A percentile compares a stretch with the other conserved stretches of the same genome.
Conservation (phyloP, 2,329 filamentous ascomycete genomes). For the Clathrospora elynae region DNA sequence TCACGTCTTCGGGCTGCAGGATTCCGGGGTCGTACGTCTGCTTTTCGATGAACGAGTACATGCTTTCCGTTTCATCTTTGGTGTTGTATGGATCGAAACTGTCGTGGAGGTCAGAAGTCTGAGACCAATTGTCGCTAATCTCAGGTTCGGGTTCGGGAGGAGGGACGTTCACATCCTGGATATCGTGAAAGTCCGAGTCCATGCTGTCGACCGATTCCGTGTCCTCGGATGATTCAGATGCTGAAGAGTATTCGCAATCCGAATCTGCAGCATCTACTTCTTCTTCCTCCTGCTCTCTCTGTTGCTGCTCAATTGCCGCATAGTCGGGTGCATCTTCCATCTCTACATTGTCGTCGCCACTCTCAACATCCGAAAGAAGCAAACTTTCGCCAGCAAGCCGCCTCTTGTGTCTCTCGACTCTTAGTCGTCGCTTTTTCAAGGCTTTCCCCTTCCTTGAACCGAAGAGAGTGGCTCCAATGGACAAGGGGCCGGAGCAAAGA, state of each 20-base stretch:
- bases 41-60: constrained; percentile 13
- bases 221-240: background rate
- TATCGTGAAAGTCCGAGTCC: constrained; percentile 2
- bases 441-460: constrained; percentile 11
- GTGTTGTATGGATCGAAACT: background rate
- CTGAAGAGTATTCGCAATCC: background rate
- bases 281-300: constrained; percentile 1
- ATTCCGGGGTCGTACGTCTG: constrained; percentile 21
- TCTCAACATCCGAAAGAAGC: background rate
- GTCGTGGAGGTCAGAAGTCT: constrained; percentile 7
- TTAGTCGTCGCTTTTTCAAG: constrained; percentile 8
- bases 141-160: constrained; percentile 3
- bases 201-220: background rate
- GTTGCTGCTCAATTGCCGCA: background rate
- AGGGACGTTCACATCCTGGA: constrained; percentile 8
- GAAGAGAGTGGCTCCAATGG: constrained; percentile 3
- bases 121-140: constrained; percentile 5
- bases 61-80: background rate
- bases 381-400: constrained; percentile 12
- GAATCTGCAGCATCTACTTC: constrained; percentile 3
- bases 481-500: constrained; percentile 19
- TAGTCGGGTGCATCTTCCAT: constrained; percentile 4
- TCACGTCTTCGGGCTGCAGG: constrained; percentile 11
- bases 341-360: constrained; percentile 1
- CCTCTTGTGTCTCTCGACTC: constrained; percentile 8